Evolutionary conservation across 1,284 basidiomycete genomes (phyloP), one percentile per base, ranked within the genome.

Genomic region (Microbotryum silenes-acaulis): DNA sequence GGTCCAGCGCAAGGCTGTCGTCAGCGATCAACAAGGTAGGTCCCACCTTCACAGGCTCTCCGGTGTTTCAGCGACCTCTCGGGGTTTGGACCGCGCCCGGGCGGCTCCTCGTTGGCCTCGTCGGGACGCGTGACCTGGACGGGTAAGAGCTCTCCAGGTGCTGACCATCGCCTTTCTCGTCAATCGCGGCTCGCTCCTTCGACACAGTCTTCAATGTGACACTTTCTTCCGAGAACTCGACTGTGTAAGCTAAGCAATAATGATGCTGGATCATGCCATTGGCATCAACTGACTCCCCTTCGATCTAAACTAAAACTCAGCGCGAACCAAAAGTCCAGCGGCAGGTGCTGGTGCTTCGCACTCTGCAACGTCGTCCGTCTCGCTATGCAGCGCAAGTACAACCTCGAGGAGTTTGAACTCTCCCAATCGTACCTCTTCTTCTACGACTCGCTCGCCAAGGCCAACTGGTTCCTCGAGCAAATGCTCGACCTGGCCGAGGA

Each of bases 371-470:
- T 33, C 37, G 37, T 57, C 65, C 81, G 92, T 37, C 87, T 90
- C 76, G 83, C 85, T 56, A 81, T 92, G 61, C 87, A 90, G 81
- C 88, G 88, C 78, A 85, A 85, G 73, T 81, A 94, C 69, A 87
- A 88, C 72, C 78, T 97, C 47, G 83, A 82, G 56, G 64, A 68
- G 29, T 93, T 96, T 75, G 84, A 96, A 77, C 83, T 93, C 29
- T 91, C 89, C 16, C 91, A 94, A 80, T 85, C 84, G 6, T 94
- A 94, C 76, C 80, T 92, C 21, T 92, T 89, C 81, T 92, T 94
- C 80, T 45, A 49, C 59, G 60, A 60, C 53, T 58, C 57, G 16
- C 53, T 62, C 5, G 23, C 23, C 25, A 62, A 65, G 60, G 81
- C 86, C 58, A 97, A 97, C 79, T 93, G 89, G 78, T 96, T 89